A percentile compares a stretch with the other conserved stretches of the same genome.
Evolutionary conservation across 1,284 basidiomycete genomes (phyloP).

Genomic region (Ceratobasidium sp.): DNA sequence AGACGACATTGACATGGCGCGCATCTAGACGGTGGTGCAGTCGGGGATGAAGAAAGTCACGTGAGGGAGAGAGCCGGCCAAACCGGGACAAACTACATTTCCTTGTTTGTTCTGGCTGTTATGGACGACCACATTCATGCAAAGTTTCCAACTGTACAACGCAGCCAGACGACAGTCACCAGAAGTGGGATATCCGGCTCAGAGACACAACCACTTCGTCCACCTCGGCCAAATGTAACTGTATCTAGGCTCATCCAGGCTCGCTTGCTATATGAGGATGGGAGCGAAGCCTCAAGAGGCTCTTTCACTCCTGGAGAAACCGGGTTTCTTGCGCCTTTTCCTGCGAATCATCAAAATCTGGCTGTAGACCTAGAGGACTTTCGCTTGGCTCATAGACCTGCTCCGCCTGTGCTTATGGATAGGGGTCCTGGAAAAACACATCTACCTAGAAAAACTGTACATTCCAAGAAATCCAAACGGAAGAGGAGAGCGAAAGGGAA

Average conservation of each 20-base stretch:
- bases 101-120: neutral
- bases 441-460: conserved; percentile 11
- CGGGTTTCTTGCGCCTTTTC: neutral
- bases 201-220: neutral
- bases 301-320: neutral
- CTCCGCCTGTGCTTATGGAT: conserved; percentile 22
- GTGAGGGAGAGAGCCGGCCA: neutral
- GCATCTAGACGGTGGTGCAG: neutral
- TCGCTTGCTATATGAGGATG: conserved; percentile 8
- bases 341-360: neutral
- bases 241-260: neutral
- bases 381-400: conserved; percentile 9
- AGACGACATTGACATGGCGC: conserved; percentile 28
- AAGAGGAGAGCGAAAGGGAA: conserved; percentile 18
- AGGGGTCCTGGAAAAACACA: neutral
- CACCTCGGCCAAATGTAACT: neutral
- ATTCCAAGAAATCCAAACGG: neutral
- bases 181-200: conserved; percentile 19
- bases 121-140: conserved; percentile 16
- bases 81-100: neutral
- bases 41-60: neutral
- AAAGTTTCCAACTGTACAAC: conserved; percentile 22
- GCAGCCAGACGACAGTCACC: conserved; percentile 7
- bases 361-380: neutral
- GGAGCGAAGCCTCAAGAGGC: conserved; percentile 6